phyloP scores from a whole-genome alignment of 768 basidiomycete species.

The Chalciporus pseudorubinellus region DNA sequence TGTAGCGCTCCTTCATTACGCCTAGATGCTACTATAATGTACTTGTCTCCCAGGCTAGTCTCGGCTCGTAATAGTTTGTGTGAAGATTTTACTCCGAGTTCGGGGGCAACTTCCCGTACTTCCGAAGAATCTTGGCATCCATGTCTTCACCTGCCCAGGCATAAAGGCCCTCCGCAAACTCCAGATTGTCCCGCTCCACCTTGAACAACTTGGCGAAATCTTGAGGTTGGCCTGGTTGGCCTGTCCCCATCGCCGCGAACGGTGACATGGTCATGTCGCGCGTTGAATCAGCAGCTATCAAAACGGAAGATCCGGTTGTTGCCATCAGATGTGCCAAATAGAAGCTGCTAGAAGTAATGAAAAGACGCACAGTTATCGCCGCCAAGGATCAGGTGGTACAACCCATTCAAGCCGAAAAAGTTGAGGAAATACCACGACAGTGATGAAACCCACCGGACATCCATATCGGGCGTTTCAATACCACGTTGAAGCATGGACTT shows the following conservation, averaged over 20 bases:
- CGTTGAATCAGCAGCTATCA: conserved; percentile 73
- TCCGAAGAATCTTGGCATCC: conserved; percentile 72
- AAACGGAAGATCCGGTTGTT: conserved; percentile 11
- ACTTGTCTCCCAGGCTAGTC: conserved; percentile 8
- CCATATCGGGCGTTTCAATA: conserved; percentile 93
- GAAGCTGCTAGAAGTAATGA: conserved; percentile 2
- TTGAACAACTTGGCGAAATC: conserved; percentile 91
- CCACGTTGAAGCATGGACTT: conserved; percentile 98
- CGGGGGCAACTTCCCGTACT: conserved; percentile 62
- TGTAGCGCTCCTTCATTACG: conserved; percentile 25
- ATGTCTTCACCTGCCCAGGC: conserved; percentile 79
- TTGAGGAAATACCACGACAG: conserved; percentile 99
- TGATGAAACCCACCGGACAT: conserved; percentile 98
- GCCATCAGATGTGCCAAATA: conserved; percentile 11
- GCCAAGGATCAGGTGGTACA: conserved; percentile 92
- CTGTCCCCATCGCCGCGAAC: conserved; percentile 53
- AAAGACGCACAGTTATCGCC: conserved; percentile 73
- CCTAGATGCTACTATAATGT: conserved; percentile 21
- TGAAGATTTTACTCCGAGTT: conserved; percentile 21
- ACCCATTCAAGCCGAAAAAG: conserved; percentile 94
- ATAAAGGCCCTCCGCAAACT: conserved; percentile 85
- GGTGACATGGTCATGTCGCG: conserved; percentile 71
- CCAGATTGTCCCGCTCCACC: conserved; percentile 88
- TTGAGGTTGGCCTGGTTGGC: conserved; percentile 58
- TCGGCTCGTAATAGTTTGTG: conserved; percentile 7